These are phyloP conservation scores for Globisporangium spiculum DNA, from an alignment of 352 stramenopile genomes.

Conservation along the genomic window DNA sequence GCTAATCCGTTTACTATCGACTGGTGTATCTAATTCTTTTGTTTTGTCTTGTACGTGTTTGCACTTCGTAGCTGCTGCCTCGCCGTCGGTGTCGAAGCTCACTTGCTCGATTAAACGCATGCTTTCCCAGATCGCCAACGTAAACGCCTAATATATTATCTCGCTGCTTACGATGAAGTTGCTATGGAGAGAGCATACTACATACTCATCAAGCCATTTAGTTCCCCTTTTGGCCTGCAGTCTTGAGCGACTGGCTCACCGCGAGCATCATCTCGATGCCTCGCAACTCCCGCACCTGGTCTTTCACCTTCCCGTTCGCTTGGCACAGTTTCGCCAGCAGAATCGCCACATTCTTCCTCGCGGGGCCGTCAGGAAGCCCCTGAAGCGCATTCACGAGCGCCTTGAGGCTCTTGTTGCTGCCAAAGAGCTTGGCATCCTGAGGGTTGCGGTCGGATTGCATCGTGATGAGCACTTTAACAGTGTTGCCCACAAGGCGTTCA, in stretches of 20 bases:
- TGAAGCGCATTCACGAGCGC: conserved; percentile 47
- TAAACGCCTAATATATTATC: not conserved
- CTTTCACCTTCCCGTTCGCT: conserved; percentile 40
- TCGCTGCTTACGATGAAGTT: not conserved
- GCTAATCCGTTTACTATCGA: too few relatives aligned
- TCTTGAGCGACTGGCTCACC: conserved; percentile 51
- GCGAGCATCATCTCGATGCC: conserved; percentile 82
- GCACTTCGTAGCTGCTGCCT: conserved; percentile 53
- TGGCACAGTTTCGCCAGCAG: conserved; percentile 72
- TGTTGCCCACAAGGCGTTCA: conserved; percentile 62
- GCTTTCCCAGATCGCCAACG: not conserved
- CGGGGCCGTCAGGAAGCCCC: conserved; percentile 41
- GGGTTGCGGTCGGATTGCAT: conserved; percentile 28
- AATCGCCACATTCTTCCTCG: conserved; percentile 78
- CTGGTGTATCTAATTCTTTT: not conserved
- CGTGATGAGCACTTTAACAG: conserved; percentile 64
- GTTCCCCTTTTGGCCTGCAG: not conserved
- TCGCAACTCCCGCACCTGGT: conserved; percentile 49
- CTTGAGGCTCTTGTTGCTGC: conserved; percentile 24
- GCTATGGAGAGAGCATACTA: too few relatives aligned
- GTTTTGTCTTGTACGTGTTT: not conserved
- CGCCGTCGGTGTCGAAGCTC: conserved; percentile 59
- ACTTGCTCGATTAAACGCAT: conserved; percentile 36
- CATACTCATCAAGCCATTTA: not conserved
- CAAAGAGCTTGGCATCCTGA: conserved; percentile 22